Evolutionary conservation across 2,329 filamentous ascomycete genomes (phyloP), one percentile per base, ranked within the genome.

Genomic region (Fusarium fujikuroi): DNA sequence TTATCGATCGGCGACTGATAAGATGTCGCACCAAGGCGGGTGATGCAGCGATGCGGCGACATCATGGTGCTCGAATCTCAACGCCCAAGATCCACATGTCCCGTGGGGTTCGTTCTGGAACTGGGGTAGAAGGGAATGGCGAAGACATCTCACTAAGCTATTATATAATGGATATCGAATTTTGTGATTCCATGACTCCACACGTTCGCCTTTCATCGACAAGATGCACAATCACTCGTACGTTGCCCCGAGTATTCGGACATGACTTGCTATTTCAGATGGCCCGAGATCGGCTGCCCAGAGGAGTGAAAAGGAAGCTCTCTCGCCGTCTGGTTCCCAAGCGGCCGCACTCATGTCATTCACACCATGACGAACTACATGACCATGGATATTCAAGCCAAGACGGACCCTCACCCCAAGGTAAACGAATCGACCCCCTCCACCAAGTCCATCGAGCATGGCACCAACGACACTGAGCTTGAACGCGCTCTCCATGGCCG

Each of bases 401-500:
- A 73, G 30, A 16, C 49, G 1, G 25, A 47, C 18, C 9, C 44
- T 44, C 40, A 19, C 2, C 53, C 46, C 6, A 34, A 53, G 23
- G 46, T 21, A 4, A 42, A 60, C 16, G 70, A 73, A 9, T 66
- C 60, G 18, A 30, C 70, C 2, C 52, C 47, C 3, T 73, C 70
- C 7, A 46, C 60, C 19, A 73, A 73, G 1, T 70, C 70, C 7
- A 15, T 64, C 2, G 81, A 84, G 60, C 81, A 80, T 67, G 82
- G 80, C 54, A 81, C 86, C 25, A 80, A 87, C 28, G 80, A 82
- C 30, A 81, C 84, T 52, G 86, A 89, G 75, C 84, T 90, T 7
- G 80, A 87, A 77, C 85, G 89, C 63, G 88, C 88, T 21, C 83
- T 90, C 61, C 89, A 90, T 81, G 88, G 86, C 76, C 84, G 89